Percentiles rank a stretch among this genome's conserved stretches.
Conservation (phyloP, 441 rosid genomes). For the Populus tomentosa region DNA sequence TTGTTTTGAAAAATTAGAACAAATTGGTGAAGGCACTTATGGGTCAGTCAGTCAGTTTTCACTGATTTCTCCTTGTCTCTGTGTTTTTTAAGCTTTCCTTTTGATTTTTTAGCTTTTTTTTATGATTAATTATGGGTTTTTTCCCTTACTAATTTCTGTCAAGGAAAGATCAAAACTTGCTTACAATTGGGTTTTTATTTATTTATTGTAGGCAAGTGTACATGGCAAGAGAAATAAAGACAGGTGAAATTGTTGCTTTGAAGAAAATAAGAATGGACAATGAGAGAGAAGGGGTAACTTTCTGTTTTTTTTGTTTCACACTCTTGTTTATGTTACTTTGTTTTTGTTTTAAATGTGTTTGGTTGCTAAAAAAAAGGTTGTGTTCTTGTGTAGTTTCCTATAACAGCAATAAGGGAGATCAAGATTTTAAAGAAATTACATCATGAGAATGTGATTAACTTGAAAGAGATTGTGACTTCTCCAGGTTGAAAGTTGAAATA, state of each 20-base stretch:
- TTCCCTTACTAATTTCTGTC: not conserved
- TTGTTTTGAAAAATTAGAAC: constrained; percentile 87
- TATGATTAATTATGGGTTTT: not conserved
- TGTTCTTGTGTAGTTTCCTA: constrained; percentile 59
- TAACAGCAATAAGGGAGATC: constrained; percentile 94
- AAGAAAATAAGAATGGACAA: constrained; percentile 82
- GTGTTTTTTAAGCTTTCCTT: not conserved
- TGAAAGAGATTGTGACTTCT: constrained; percentile 92
- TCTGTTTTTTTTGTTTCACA: constrained; percentile 2
- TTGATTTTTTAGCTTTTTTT: not conserved
- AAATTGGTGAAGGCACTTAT: constrained; percentile 92
- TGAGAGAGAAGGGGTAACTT: constrained; percentile 73
- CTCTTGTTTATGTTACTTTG: not conserved
- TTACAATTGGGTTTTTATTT: not conserved
- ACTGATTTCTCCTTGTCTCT: not conserved
- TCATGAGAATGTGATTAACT: constrained; percentile 83
- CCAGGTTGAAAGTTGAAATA: constrained; percentile 46
- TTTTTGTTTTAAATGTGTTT: not conserved
- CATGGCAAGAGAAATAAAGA: constrained; percentile 73
- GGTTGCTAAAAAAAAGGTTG: not conserved
- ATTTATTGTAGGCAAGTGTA: constrained; percentile 62
- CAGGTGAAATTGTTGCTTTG: constrained; percentile 70
- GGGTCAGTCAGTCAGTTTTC: constrained; percentile 41
- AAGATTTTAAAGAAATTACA: constrained; percentile 87
- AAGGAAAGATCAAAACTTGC: not conserved